Evolutionary conservation across 441 rosid genomes (phyloP), one percentile per base, ranked within the genome.

Genomic region (Adansonia gregorii): DNA sequence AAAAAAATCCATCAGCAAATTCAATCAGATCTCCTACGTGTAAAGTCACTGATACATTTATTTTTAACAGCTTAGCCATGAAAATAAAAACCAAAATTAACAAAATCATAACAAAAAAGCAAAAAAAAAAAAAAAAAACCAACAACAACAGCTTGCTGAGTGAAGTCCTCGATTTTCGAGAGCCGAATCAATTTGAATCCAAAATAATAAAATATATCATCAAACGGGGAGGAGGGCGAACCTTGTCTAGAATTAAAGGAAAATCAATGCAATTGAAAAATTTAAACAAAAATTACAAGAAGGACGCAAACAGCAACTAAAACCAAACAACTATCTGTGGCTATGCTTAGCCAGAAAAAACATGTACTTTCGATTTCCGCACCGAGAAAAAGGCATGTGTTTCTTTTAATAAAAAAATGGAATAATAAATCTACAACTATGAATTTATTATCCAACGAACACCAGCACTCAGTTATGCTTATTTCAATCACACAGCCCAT

Each of bases 1-100:
- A 58, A 22, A 20, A 12, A 73, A n/a, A n/a, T n/a, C n/a, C 12
- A 59, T 56, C 55, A 20, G 55, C 6, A 73, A 22, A 73, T 71
- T 71, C 74, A 52, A 71, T 31, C n/a, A 31, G 48, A 71, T 71
- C 63, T 54, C 41, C 19, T 11, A 31, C 12, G 56, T 43, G 11
- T 58, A n/a, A 8, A 72, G 35, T 20, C 51, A 31, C 43, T 17
- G n/a, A 15, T 27, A 15, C 24, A 7, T 31, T 31, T 19, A 27
- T 55, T 72, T 54, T 72, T 11, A 41, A 55, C 75, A 39, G 31
- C 54, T 58, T 41, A 58, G 3, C 41, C 51, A 35, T 72, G 10
- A 54, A 54, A 35, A 27, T 15, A 12, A 51, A 51, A 6, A 19
- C 14, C n/a, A 24, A 52, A 69, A 39, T 17, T 48, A 49, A 24